Percentiles rank a stretch among this genome's conserved stretches.
Conservation (phyloP, 371 early-diverging fungal genomes). For the Capillidium rhysosporum region DNA sequence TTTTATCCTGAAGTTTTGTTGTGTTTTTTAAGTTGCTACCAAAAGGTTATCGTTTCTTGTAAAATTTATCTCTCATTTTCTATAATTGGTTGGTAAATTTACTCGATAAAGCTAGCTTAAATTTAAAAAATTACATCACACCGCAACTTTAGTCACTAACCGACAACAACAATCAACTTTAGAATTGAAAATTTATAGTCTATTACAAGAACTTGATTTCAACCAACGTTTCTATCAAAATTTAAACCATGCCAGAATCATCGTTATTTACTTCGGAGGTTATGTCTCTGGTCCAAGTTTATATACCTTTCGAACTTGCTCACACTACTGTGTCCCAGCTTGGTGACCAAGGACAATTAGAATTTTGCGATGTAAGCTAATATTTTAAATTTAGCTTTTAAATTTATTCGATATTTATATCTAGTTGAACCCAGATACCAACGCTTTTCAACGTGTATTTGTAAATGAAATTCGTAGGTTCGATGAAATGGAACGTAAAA, state of each 20-base stretch:
- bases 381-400: neutral
- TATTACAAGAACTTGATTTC: no score
- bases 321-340: constrained; percentile 84
- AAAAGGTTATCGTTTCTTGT: no score
- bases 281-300: constrained; percentile 92
- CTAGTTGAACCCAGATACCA: constrained; percentile 78
- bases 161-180: no score
- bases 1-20: no score
- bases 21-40: no score
- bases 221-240: no score
- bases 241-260: constrained; percentile 4
- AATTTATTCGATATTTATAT: neutral
- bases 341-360: constrained; percentile 83
- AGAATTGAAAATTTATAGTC: no score
- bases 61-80: no score
- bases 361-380: constrained; percentile 75
- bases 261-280: constrained; percentile 85
- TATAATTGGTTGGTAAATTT: no score
- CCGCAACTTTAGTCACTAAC: no score
- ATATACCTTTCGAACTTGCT: constrained; percentile 89
- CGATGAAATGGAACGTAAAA: constrained; percentile 84
- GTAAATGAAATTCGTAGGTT: constrained; percentile 76
- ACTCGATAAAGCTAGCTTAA: no score
- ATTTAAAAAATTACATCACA: no score
- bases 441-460: constrained; percentile 94